Evolutionary conservation across 2,329 filamentous ascomycete genomes (phyloP), one percentile per base, ranked within the genome.

Genomic region (Sphaerulina vaccinii): DNA sequence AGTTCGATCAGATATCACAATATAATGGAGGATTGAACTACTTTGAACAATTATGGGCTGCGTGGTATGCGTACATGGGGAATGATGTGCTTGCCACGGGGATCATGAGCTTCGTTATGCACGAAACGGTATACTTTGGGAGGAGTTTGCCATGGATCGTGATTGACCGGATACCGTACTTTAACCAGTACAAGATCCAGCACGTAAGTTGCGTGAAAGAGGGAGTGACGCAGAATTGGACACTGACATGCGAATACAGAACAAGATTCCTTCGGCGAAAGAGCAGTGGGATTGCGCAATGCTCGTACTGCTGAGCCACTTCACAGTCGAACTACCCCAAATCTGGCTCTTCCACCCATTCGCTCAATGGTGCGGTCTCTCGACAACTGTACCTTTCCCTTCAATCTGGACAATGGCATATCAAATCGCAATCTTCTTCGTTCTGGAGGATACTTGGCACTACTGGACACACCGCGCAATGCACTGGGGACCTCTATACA

Each of bases 341-440:
- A 97, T 97, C 72, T 97, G 92, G 92, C 82, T 97, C 65, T 99
- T 99, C 82, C 93, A 99, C 78, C 93, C 93, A 23, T 83, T 96
- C 78, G 92, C 92, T 52, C 89, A 91, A 69, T 95, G 84, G 74
- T 91, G 90, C 70, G 93, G 93, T 65, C 86, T 99, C 73, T 80
- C 85, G 53, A 96, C 88, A 60, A 83, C 84, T 56, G 88, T 96
- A 42, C 93, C 92, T 8, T 99, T 99, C 78, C 93, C 93, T 27
- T 78, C 87, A 10, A 65, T 86, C 61, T 87, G 81, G 75, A 96
- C 85, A 67, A 97, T 99, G 80, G 87, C 86, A 59, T 84, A 88
- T 70, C 93, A 99, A 67, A 92, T 99, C 62, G 82, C 85, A 55
- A 79, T 97, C 69, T 95, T 97, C 80, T 99, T 99, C 75, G 81